Evolutionary conservation across 2,329 filamentous ascomycete genomes (phyloP), one percentile per base, ranked within the genome.

Genomic region (Colletotrichum paranaense): DNA sequence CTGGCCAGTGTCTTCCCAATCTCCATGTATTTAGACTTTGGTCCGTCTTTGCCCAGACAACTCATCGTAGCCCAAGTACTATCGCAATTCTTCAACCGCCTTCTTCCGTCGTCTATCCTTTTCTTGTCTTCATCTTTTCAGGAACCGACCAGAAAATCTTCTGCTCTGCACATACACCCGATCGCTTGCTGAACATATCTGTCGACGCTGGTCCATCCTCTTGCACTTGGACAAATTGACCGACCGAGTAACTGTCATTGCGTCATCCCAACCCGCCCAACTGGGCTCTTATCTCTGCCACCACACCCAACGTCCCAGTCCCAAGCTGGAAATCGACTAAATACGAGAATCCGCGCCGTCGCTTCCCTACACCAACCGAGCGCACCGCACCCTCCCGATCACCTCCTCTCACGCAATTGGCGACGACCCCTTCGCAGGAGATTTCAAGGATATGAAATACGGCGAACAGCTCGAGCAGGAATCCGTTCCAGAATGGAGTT

Each of bases 401-500:
- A 38, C n/a, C 14, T 28, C 42, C 49, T 32, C 35, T 5, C 55
- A 65, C 67, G 55, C 66, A 73, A 70, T 60, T 65, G 70, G 70
- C 22, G 70, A 65, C 53, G 59, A 65, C 62, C 46, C 66, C 46
- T 65, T 56, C 24, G 30, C n/a, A 46, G 68, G 59, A 64, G 12
- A 28, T 22, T 24, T 65, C 52, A 71, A 58, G 62, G 72, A 32
- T 66, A 95, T 94, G 93, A 94, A 95, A 87, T 95, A 93, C 88
- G 92, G 93, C 75, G 88, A 93, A 76, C 92, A 91, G 74, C 88
- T 97, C 74, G 90, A 92, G 80, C 88, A 90, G 82, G 89, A 93
- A 81, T 95, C 93, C 59, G 93, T 95, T 79, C 93, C 94, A 75
- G 91, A 93, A 89, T 97, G 94, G 94, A 93, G 90, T 78, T 88